Evolutionary conservation across 345 rosid genomes (phyloP).

Genomic region (Gossypium turneri): DNA sequence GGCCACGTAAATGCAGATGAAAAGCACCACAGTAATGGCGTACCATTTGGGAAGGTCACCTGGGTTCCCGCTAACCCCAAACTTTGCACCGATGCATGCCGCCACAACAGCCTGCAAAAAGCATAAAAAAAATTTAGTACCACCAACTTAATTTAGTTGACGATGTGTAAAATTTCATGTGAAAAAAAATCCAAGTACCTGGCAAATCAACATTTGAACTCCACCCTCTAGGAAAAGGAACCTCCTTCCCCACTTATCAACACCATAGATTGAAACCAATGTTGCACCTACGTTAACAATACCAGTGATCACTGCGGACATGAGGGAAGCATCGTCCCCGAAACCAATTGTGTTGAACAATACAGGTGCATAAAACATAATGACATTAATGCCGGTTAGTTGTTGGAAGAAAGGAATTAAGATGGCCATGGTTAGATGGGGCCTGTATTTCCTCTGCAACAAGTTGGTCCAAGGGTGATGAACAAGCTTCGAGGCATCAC

Average conservation of each 20-base stretch:
- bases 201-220: conserved; percentile 70
- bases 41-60: conserved; percentile 76
- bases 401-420: conserved; percentile 83
- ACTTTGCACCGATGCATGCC: conserved; percentile 72
- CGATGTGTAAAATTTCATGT: not conserved
- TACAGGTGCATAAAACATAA: conserved; percentile 93
- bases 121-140: not conserved
- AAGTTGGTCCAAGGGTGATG: conserved; percentile 80
- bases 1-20: conserved; percentile 74
- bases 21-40: conserved; percentile 69
- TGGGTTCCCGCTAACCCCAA: conserved; percentile 59
- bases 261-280: conserved; percentile 64
- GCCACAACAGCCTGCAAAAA: conserved; percentile 46
- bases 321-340: conserved; percentile 56
- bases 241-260: conserved; percentile 85
- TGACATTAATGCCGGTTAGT: conserved; percentile 75
- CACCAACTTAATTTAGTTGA: not conserved
- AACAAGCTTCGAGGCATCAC: conserved; percentile 62
- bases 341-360: conserved; percentile 78
- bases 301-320: conserved; percentile 83
- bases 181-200: conserved; percentile 34
- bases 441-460: conserved; percentile 72
- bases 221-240: conserved; percentile 81
- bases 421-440: conserved; percentile 72
- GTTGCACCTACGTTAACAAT: conserved; percentile 62